phyloP scores from a whole-genome alignment of 2,329 filamentous ascomycete genomes.

The Clarireedia paspali region DNA sequence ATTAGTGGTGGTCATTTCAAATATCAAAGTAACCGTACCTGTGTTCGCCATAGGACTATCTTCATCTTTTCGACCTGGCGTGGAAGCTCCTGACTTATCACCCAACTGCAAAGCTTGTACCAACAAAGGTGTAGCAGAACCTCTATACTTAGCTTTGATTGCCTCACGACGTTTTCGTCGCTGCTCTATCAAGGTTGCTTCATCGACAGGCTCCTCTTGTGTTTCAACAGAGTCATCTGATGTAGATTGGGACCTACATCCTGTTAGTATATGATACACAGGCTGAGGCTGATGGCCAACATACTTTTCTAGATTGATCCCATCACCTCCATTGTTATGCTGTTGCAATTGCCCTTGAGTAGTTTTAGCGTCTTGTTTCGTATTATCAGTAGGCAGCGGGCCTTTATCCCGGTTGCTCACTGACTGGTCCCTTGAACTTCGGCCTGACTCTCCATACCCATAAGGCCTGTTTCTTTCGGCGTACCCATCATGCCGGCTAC shows the following conservation, averaged over 20 bases:
- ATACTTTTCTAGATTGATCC: constrained; percentile 35
- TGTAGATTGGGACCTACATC: constrained; percentile 16
- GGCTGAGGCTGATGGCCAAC: not conserved
- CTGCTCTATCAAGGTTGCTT: constrained; percentile 77
- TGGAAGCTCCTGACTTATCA: constrained; percentile 27
- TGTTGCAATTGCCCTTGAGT: constrained; percentile 50
- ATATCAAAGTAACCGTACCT: constrained; percentile 28
- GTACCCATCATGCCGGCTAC: constrained; percentile 13
- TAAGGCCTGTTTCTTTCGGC: constrained; percentile 18
- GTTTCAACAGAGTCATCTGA: constrained; percentile 32
- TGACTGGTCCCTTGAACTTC: constrained; percentile 48
- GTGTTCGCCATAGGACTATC: constrained; percentile 23
- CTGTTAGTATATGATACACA: constrained; percentile 13
- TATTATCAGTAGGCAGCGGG: constrained; percentile 49
- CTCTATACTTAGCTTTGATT: constrained; percentile 73
- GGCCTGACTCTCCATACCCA: constrained; percentile 36
- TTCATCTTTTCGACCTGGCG: constrained; percentile 22
- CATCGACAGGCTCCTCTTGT: constrained; percentile 58
- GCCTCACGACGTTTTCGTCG: constrained; percentile 78
- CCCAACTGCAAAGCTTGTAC: constrained; percentile 48
- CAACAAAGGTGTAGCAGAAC: constrained; percentile 62
- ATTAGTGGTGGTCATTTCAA: constrained; percentile 12
- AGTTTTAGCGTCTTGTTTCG: constrained; percentile 62
- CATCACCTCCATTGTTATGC: constrained; percentile 35
- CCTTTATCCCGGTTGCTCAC: constrained; percentile 56